These are phyloP conservation scores for Cyphellophora europaea DNA, from an alignment of 2,329 filamentous ascomycete species.

Conservation along the genomic window DNA sequence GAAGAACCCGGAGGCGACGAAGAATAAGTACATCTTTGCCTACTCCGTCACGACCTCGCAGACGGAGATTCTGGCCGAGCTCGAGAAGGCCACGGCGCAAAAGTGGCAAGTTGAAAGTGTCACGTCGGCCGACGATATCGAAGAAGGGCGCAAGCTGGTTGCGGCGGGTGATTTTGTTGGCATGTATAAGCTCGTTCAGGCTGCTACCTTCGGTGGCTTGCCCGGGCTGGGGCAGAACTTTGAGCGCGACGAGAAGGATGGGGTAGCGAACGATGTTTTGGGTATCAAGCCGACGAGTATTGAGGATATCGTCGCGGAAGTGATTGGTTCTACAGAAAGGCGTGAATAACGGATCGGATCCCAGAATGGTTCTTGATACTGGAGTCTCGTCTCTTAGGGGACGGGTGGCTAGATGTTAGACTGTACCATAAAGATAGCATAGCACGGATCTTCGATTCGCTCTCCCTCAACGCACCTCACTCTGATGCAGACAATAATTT, in stretches of 20 bases:
- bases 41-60: slow-evolving; percentile 36
- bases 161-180: slow-evolving; percentile 28
- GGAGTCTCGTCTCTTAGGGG: no score
- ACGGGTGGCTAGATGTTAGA: no score
- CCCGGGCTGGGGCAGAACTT: slow-evolving; percentile 4
- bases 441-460: no score
- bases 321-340: no score
- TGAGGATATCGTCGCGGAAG: not conserved
- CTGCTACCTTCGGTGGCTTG: slow-evolving; percentile 3
- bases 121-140: slow-evolving; percentile 20
- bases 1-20: slow-evolving; percentile 40
- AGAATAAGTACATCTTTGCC: slow-evolving; percentile 41
- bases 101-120: slow-evolving; percentile 14
- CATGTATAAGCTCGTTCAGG: slow-evolving; percentile 6
- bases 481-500: no score
- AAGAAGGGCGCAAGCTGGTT: slow-evolving; percentile 33
- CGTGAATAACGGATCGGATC: no score
- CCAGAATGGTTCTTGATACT: no score
- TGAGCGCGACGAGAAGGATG: slow-evolving; percentile 4
- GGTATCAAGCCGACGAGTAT: not conserved
- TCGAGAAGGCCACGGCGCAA: slow-evolving; percentile 6
- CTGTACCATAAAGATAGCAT: no score
- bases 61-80: slow-evolving; percentile 26
- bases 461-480: no score
- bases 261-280: not conserved